Conservation (phyloP, 108 stramenopile genomes). For the Cyclotella cryptica region DNA sequence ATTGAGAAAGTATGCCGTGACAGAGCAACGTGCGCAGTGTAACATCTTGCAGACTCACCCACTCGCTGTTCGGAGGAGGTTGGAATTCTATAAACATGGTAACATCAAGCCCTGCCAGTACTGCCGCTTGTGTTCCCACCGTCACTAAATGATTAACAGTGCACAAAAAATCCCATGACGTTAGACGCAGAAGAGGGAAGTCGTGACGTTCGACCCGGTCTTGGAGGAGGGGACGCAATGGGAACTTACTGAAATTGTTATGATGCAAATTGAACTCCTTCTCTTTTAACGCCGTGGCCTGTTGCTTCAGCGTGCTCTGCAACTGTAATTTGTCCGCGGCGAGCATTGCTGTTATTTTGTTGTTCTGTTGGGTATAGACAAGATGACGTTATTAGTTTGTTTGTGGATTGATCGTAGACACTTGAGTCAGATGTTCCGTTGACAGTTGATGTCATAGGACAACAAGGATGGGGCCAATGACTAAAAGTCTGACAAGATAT, state of each 20-base stretch:
- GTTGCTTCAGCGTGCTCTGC: constrained; percentile 86
- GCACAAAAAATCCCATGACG: neutral
- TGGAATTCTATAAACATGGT: constrained; percentile 95
- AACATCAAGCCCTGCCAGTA: constrained; percentile 88
- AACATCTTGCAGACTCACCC: constrained; percentile 57
- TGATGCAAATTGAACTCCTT: constrained; percentile 94
- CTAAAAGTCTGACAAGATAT: no score
- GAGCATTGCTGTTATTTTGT: constrained; percentile 60
- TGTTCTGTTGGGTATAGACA: no score
- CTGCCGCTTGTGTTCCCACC: constrained; percentile 91
- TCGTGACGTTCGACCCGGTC: no score
- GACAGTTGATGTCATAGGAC: no score
- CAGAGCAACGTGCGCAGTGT: no score
- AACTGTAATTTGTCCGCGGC: constrained; percentile 92
- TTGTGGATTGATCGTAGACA: no score
- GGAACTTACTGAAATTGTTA: constrained; percentile 77
- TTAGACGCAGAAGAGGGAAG: neutral
- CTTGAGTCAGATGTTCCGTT: no score
- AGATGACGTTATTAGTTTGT: no score
- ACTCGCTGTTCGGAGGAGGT: constrained; percentile 66
- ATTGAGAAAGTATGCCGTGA: neutral
- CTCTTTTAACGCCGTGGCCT: constrained; percentile 91
- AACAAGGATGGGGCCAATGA: no score
- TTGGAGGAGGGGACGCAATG: no score
- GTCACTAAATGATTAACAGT: constrained; percentile 58